These are phyloP conservation scores for Magnaporthiopsis rhizophila DNA, from an alignment of 2,329 filamentous ascomycete species.

Conservation along the genomic window DNA sequence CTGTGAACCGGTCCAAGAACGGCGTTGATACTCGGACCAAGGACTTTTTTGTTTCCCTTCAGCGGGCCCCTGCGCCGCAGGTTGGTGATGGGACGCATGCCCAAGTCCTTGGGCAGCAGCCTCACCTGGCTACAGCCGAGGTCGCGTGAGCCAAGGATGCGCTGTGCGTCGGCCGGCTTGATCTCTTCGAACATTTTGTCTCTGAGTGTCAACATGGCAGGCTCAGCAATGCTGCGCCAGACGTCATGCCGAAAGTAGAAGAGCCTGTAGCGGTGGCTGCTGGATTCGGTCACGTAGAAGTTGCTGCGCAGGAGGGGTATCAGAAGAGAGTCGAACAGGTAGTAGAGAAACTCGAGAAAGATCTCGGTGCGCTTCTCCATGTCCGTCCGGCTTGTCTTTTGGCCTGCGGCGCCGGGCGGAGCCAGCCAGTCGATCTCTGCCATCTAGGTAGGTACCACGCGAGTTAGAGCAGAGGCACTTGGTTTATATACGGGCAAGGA, in stretches of 20 bases:
- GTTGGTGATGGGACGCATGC: constrained; percentile 82
- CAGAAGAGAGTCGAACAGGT: constrained; percentile 82
- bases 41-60: constrained; percentile 41
- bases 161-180: constrained; percentile 44
- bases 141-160: constrained; percentile 50
- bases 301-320: constrained; percentile 80
- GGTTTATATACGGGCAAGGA: too few species aligned
- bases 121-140: constrained; percentile 75
- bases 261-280: constrained; percentile 65
- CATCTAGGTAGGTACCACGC: constrained; percentile 38
- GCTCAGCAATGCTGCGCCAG: constrained; percentile 71
- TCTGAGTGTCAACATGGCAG: constrained; percentile 61
- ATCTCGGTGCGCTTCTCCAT: constrained; percentile 68
- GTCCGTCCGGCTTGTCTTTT: constrained; percentile 64
- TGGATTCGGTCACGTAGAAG: constrained; percentile 94
- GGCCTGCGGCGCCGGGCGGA: constrained; percentile 35
- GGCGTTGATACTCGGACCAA: constrained; percentile 61
- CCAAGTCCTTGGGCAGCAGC: constrained; percentile 70
- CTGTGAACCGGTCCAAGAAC: constrained; percentile 61
- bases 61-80: constrained; percentile 55
- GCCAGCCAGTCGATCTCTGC: constrained; percentile 65
- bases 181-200: constrained; percentile 72
- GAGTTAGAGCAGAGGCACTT: not conserved
- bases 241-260: constrained; percentile 95
- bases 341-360: constrained; percentile 81